phyloP scores from a whole-genome alignment of 208 protist genomes.

The Leishmania gerbilli region DNA sequence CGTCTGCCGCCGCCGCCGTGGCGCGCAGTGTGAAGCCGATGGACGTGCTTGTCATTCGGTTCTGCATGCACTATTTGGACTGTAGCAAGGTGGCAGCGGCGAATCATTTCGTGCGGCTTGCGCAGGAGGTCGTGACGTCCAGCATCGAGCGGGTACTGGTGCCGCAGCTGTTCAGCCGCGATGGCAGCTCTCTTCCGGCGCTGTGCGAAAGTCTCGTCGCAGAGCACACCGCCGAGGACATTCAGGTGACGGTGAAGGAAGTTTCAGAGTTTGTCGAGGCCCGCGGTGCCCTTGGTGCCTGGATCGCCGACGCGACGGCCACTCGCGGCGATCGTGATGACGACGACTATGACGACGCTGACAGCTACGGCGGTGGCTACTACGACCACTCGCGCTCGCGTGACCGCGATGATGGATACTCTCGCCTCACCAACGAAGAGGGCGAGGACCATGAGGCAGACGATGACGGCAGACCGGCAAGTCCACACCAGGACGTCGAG shows the following conservation, averaged over 20 bases:
- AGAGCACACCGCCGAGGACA: conserved; percentile 71
- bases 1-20: conserved; percentile 15
- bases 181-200: conserved; percentile 45
- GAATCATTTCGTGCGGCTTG: conserved; percentile 70
- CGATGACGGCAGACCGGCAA: background rate
- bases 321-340: conserved; percentile 25
- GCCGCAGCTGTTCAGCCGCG: conserved; percentile 47
- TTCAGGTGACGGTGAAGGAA: conserved; percentile 62
- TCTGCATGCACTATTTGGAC: conserved; percentile 76
- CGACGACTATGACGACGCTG: conserved; percentile 9
- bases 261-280: conserved; percentile 81
- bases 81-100: conserved; percentile 29
- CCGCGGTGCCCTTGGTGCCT: conserved; percentile 38
- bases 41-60: conserved; percentile 76
- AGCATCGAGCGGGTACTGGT: conserved; percentile 65
- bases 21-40: conserved; percentile 54
- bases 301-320: conserved; percentile 31
- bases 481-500: background rate
- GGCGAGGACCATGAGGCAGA: background rate
- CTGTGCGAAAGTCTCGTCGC: conserved; percentile 75
- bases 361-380: conserved; percentile 22
- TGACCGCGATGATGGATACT: conserved; percentile 12
- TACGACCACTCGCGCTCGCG: background rate
- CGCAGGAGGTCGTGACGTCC: conserved; percentile 64
- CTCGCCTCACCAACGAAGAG: background rate